Evolutionary conservation across 352 stramenopile genomes (phyloP).

Genomic region (Globisporangium orthogonon): DNA sequence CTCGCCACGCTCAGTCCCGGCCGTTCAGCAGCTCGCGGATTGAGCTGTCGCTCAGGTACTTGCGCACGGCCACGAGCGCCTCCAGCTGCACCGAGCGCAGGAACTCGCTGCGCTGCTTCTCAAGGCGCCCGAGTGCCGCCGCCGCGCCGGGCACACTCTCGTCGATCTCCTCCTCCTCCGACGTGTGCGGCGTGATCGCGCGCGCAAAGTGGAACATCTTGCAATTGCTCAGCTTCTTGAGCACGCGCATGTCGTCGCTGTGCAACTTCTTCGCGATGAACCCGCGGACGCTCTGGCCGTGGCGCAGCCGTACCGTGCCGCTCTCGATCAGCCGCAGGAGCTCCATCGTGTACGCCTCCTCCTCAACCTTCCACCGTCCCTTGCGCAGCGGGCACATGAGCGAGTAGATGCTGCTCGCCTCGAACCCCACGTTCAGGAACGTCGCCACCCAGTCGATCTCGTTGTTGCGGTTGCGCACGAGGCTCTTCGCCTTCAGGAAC

Average conservation of each 20-base stretch:
- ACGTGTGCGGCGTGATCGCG: conserved; percentile 47
- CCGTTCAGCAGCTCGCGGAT: conserved; percentile 59
- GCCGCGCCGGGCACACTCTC: conserved; percentile 23
- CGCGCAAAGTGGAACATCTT: conserved; percentile 73
- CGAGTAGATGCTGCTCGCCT: conserved; percentile 64
- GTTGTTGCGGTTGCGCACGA: conserved; percentile 67
- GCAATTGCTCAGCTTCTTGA: conserved; percentile 84
- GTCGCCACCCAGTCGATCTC: conserved; percentile 77
- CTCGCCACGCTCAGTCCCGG: conserved; percentile 14
- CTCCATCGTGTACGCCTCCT: conserved; percentile 69
- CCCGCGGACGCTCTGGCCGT: conserved; percentile 59
- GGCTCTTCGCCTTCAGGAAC: conserved; percentile 44
- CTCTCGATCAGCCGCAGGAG: conserved; percentile 59
- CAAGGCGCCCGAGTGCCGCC: conserved; percentile 27
- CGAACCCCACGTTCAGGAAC: conserved; percentile 70
- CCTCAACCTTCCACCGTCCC: conserved; percentile 65
- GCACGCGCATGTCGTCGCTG: conserved; percentile 77
- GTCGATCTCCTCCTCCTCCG: conserved; percentile 49
- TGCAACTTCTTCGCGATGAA: conserved; percentile 76
- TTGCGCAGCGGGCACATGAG: conserved; percentile 73
- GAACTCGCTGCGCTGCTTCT: conserved; percentile 62
- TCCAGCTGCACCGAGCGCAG: conserved; percentile 72
- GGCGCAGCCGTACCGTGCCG: conserved; percentile 46
- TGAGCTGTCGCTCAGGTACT: conserved; percentile 63
- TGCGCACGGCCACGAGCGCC: conserved; percentile 63